Evolutionary conservation across 2,329 filamentous ascomycete genomes (phyloP), one percentile per base, ranked within the genome.

Genomic region (Balansia obtecta): DNA sequence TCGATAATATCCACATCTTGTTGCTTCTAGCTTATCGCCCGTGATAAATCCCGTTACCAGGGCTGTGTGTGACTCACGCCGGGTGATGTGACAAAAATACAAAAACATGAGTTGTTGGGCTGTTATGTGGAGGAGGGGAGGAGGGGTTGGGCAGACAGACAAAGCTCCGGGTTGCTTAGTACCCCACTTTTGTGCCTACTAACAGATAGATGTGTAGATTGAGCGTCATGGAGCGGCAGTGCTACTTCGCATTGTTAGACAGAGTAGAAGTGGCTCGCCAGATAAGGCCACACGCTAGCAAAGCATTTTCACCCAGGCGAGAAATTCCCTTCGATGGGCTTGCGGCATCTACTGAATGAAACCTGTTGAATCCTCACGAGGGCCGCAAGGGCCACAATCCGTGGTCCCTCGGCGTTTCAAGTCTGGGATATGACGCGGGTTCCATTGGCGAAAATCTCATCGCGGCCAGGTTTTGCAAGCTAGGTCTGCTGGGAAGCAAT

Each of bases 31-130:
- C 34, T 12, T 2, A 15, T 37, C 15, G 12, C 12, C 33, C 5
- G 8, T 12, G 13, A n/a, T 16, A 41, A 4, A 4, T 41, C 9
- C 39, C 11, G 9, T 15, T 10, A 20, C 8, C 12, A 41, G 20
- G 44, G 32, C 44, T 39, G 56, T 61, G 59, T 39, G 56, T 61
- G 59, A 61, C 59, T 61, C 59, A 61, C 58, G 57, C 59, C 59
- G 58, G 27, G 27, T 8, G 27, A 27, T 27, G 27, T 27, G 4
- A 27, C 27, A 27, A 27, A 27, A 7, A n/a, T n/a, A n/a, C n/a
- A n/a, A 4, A 22, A 12, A 13, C 39, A 60, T 61, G 59, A 59
- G 61, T 60, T n/a, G n/a, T n/a, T n/a, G n/a, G n/a, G n/a, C n/a
- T 60, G 57, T 53, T 50, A n/a, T 40, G 37, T 34, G 18, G 39